phyloP scores from a whole-genome alignment of 768 basidiomycete genomes.

The Tremella fuciformis region DNA sequence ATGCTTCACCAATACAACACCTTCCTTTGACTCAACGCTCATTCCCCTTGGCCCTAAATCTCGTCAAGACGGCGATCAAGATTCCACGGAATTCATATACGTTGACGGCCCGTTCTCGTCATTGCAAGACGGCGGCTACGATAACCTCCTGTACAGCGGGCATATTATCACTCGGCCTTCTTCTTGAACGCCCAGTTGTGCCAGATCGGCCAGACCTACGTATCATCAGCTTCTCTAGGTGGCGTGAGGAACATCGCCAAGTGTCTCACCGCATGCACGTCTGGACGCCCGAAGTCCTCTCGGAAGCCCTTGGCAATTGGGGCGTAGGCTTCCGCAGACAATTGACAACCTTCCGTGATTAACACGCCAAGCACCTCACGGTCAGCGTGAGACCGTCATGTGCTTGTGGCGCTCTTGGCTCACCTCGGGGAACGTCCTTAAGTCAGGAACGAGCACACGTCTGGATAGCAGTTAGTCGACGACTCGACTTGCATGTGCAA shows the following conservation, averaged over 20 bases:
- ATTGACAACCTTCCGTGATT: not conserved
- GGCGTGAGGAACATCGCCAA: too few species aligned
- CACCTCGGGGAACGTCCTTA: not conserved
- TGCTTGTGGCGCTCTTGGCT: too few species aligned
- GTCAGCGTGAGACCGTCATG: not conserved
- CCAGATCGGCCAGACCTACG: not conserved
- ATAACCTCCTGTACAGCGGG: too few species aligned
- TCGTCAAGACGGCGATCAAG: too few species aligned
- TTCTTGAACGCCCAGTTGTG: slow-evolving; percentile 3
- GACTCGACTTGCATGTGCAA: not conserved
- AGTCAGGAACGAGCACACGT: not conserved
- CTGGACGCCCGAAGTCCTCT: slow-evolving; percentile 1
- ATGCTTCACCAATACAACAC: too few species aligned
- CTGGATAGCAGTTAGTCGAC: not conserved
- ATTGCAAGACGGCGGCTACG: too few species aligned
- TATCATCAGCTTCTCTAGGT: not conserved
- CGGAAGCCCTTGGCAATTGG: not conserved
- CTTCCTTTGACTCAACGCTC: too few species aligned
- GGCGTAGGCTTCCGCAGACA: not conserved
- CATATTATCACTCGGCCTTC: too few species aligned
- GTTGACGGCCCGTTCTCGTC: too few species aligned
- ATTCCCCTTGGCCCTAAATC: too few species aligned
- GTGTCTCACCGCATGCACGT: not conserved
- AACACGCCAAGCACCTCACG: not conserved
- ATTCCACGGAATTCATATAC: too few species aligned